Base-by-base conservation (phyloP, 208 protist genomes). In the Crithidia bombi region DNA sequence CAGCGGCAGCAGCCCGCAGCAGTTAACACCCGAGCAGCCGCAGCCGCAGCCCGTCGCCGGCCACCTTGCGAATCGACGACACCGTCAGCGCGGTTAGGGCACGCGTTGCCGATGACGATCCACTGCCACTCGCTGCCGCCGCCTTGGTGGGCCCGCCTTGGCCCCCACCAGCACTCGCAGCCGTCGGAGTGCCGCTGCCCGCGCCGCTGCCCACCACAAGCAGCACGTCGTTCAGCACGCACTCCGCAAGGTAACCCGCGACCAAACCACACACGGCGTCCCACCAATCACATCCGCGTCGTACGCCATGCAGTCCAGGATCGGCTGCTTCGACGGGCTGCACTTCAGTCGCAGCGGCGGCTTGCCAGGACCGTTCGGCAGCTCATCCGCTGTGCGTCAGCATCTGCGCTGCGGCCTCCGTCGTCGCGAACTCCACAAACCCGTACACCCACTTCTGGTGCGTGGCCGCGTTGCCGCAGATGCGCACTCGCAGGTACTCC, bases 391-490 rank as follows among this genome's bases (percentile, higher is more conserved):
- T 85, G 51, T 69, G 59, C 21, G 54, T 33, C 65, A 85, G 71
- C 73, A 86, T 78, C 67, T 43, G 68, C 35, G 38, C 62, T 26
- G 79, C 79, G 10, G 69, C 82, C 15, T 55, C 55, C 5, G 35
- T 14, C 11, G 73, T 76, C 3, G 66, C 71, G 70, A 86, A 90
- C 71, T 90, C 82, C 10, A 87, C 81, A 59, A 90, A 90, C 51
- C 79, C 79, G 68, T 90, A 90, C 43, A 90, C 67, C 79, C 79
- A 83, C 49, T 87, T 81, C 56, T 87, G 81, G 28, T 73, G 68
- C 35, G 72, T 77, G 1, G 63, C 63, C 5, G 69, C 58, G 65
- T 81, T 83, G 5, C 85, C 81, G 50, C 85, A 85, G 26, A 87
- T 78, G 50, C 81, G 78, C 41, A 85, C 78, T 9, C 84, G 76